These are phyloP conservation scores for Fusarium begoniae DNA, from an alignment of 2,329 filamentous ascomycete genomes.

Conservation along the genomic window DNA sequence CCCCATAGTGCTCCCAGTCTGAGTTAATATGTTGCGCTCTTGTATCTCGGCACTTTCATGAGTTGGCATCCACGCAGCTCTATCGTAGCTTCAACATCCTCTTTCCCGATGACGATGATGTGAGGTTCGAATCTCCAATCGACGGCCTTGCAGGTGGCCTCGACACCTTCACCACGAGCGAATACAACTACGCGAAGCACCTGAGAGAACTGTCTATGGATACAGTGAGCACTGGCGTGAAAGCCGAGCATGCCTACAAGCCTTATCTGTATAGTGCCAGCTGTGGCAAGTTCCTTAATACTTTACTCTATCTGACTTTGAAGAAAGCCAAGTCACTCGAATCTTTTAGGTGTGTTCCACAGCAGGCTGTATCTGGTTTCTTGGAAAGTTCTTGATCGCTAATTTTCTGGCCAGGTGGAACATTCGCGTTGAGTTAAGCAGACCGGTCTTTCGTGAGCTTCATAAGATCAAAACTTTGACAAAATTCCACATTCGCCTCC, in stretches of 20 bases:
- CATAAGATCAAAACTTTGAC: constrained; percentile 63
- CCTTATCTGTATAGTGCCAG: constrained; percentile 63
- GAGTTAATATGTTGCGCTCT: constrained; percentile 67
- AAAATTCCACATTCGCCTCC: constrained; percentile 66
- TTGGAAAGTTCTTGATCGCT: constrained; percentile 1
- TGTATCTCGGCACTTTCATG: constrained; percentile 66
- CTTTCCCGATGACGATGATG: constrained; percentile 68
- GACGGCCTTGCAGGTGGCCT: constrained; percentile 67
- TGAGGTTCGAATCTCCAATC: constrained; percentile 60
- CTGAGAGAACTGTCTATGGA: constrained; percentile 66
- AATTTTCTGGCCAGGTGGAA: constrained; percentile 61
- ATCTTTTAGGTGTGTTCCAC: constrained; percentile 59
- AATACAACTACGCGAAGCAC: constrained; percentile 70
- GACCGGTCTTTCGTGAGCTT: constrained; percentile 65
- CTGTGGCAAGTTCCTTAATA: constrained; percentile 72
- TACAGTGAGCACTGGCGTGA: constrained; percentile 60
- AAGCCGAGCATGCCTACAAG: constrained; percentile 63
- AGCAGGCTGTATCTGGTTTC: neutral
- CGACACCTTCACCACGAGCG: constrained; percentile 69
- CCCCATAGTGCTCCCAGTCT: constrained; percentile 57
- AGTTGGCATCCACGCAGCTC: constrained; percentile 65
- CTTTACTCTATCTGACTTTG: constrained; percentile 64
- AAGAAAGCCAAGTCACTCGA: constrained; percentile 65
- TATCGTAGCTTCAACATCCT: constrained; percentile 69
- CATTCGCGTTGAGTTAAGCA: constrained; percentile 69